These are phyloP conservation scores for Malus sylvestris DNA, from an alignment of 306 rosid genomes.

Conservation along the genomic window DNA sequence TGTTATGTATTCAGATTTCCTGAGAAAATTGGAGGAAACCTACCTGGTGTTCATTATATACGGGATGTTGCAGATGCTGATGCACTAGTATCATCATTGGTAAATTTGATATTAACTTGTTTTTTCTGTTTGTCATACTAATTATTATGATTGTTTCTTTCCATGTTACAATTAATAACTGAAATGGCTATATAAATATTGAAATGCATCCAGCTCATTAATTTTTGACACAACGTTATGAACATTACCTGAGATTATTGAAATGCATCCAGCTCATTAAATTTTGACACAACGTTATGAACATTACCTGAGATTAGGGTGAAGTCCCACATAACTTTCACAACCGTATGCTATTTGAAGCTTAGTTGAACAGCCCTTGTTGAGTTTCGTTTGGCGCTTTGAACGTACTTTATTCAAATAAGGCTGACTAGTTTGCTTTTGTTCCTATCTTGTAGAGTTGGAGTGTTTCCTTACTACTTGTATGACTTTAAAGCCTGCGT, in stretches of 20 bases:
- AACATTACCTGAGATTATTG: background rate
- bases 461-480: background rate
- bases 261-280: background rate
- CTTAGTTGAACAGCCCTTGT: background rate
- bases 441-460: background rate
- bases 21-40: conserved; percentile 81
- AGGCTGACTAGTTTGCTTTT: background rate
- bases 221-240: background rate
- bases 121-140: background rate
- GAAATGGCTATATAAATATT: background rate
- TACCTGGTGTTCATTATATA: conserved; percentile 83
- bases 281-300: background rate
- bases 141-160: background rate
- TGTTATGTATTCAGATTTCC: conserved; percentile 57
- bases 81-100: conserved; percentile 65
- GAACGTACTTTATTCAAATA: background rate
- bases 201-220: background rate
- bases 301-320: background rate
- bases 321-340: background rate
- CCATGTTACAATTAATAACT: background rate
- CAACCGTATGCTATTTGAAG: background rate
- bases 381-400: background rate
- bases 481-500: background rate
- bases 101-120: conserved; percentile 18
- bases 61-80: conserved; percentile 95